Evolutionary conservation across 768 basidiomycete genomes (phyloP).

Genomic region (Collybia sordida): DNA sequence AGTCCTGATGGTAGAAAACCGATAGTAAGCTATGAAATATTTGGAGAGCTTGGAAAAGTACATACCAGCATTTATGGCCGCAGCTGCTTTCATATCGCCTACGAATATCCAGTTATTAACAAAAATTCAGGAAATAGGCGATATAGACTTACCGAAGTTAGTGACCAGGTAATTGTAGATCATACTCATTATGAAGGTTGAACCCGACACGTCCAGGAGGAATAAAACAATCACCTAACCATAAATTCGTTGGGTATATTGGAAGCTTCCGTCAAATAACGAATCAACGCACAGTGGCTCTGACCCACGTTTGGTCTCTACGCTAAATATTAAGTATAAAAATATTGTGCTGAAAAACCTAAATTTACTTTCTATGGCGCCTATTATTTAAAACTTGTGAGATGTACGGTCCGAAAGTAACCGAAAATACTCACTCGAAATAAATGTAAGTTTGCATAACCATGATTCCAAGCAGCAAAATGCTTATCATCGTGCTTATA

Average conservation of each 20-base stretch:
- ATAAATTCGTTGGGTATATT: background rate
- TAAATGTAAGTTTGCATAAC: too few species aligned
- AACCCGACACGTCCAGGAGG: slow-evolving; percentile 22
- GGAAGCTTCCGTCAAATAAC: background rate
- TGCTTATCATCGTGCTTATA: too few species aligned
- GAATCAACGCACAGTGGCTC: background rate
- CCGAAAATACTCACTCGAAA: too few species aligned
- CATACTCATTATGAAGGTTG: slow-evolving; percentile 17
- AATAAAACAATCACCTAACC: slow-evolving; percentile 21
- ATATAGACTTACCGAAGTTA: slow-evolving; percentile 13
- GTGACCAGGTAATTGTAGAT: slow-evolving; percentile 22
- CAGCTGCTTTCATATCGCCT: background rate
- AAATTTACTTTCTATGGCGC: background rate
- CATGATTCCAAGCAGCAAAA: too few species aligned
- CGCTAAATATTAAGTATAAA: background rate
- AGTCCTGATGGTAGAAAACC: background rate
- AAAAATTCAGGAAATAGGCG: background rate
- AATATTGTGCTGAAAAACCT: background rate
- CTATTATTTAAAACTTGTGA: background rate
- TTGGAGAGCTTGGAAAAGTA: too few species aligned
- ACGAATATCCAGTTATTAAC: background rate
- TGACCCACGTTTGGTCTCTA: background rate
- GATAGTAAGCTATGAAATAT: too few species aligned
- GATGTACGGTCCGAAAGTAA: too few species aligned
- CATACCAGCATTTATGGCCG: too few species aligned